Conservation (phyloP, 208 protist genomes). For the Crithidia mellificae region DNA sequence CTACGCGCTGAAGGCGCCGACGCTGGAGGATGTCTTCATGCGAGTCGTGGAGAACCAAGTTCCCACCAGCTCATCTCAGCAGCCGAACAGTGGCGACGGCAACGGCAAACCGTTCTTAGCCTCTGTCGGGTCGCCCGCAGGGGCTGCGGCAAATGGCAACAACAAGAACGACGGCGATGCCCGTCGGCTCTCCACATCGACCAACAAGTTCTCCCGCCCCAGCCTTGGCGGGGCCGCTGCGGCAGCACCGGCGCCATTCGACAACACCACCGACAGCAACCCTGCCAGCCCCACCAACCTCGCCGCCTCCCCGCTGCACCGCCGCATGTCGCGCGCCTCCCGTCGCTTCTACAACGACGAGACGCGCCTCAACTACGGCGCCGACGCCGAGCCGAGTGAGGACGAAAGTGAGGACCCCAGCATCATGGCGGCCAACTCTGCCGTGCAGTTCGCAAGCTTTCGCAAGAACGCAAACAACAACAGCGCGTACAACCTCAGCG, state of each 20-base stretch:
- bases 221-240: not conserved
- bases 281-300: not conserved
- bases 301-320: constrained; percentile 6
- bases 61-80: constrained; percentile 4
- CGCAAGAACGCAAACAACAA: not conserved
- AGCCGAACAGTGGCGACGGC: too few species aligned
- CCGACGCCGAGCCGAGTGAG: constrained; percentile 7
- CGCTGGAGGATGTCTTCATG: constrained; percentile 85
- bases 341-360: constrained; percentile 24
- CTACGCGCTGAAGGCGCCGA: constrained; percentile 60
- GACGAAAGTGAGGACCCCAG: not conserved
- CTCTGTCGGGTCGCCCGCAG: not conserved
- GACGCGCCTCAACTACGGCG: constrained; percentile 21
- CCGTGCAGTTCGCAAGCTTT: not conserved
- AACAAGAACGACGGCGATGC: not conserved
- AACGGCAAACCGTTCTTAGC: not conserved
- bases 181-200: not conserved
- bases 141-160: not conserved
- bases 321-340: constrained; percentile 30
- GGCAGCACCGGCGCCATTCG: not conserved
- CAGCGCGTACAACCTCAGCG: not conserved
- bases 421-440: not conserved
- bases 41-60: constrained; percentile 38
- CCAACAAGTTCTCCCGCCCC: not conserved
- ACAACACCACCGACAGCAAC: constrained; percentile 1